Evolutionary conservation across 768 basidiomycete species (phyloP), one percentile per base, ranked within the genome.

Genomic region (Kwoniella botswanensis): DNA sequence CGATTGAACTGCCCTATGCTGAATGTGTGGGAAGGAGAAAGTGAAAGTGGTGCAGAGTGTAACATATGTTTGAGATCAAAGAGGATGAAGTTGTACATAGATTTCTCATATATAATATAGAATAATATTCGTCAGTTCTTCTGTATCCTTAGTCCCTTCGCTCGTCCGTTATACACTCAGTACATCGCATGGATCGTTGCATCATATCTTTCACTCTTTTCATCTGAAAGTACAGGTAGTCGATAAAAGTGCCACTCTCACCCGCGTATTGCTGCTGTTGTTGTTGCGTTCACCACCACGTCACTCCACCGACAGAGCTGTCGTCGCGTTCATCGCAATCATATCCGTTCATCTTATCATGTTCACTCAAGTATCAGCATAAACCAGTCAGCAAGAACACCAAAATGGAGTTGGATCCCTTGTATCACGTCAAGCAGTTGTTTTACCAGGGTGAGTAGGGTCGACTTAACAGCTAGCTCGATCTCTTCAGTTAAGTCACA

Each of bases 371-470:
- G 35, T 35, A 35, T 50, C 46, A 50, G 18, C 46, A 50, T 50
- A 50, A 18, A 13, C 5, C 18, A 50, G 18, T 18, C 13, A 18
- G 18, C 13, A 3, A 56, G 54, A 56, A 26, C 54, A 58, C 11
- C 72, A 81, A 61, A n/a, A 83, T 83, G 82, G 82, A 83, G 59
- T 72, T 78, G 46, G 82, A 83, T 72, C 78, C 83, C 11, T 79
- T 84, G 43, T 84, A 79, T 60, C 81, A 82, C 74, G 79, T 84
- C 59, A 81, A 84, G 69, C 78, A 82, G 65, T 80, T 84, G 17
- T 84, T 84, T 71, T 82, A 82, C 70, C 82, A 83, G 46, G 81
- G 84, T 82, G 21, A 70, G 80, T 68, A 13, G 50, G 9, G 13
- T 63, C 26, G 35, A 35, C 35, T 35, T 35, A 35, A 35, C 35